A percentile compares a stretch with the other conserved stretches of the same genome.
Evolutionary conservation across 495 filamentous ascomycete species (phyloP).

Genomic region (Wilcoxina mikolae): DNA sequence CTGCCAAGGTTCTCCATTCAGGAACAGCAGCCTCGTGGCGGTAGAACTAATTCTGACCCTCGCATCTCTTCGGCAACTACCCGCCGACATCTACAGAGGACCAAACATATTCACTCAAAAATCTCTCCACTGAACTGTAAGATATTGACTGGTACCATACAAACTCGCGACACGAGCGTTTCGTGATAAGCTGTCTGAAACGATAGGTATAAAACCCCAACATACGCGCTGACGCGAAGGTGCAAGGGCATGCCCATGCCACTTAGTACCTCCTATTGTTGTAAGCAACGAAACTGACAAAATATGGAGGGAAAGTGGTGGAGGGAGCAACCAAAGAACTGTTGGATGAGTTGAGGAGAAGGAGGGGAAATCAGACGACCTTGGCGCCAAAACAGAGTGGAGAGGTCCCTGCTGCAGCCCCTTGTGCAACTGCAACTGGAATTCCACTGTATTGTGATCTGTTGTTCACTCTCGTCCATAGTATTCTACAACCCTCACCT

Average conservation of each 20-base stretch:
- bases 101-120: not conserved
- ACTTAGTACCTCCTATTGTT: too few species aligned
- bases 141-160: not conserved
- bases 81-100: not conserved
- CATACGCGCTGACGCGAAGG: too few species aligned
- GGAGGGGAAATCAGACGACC: too few species aligned
- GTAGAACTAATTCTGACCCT: not conserved
- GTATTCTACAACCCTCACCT: too few species aligned
- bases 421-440: too few species aligned
- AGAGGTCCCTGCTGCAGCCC: too few species aligned
- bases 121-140: not conserved
- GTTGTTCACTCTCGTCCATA: too few species aligned
- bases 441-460: too few species aligned
- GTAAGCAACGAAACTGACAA: too few species aligned
- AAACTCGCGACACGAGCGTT: not conserved
- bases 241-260: too few species aligned
- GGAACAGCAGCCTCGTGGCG: not conserved
- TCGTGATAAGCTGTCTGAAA: constrained; percentile 4
- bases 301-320: not conserved
- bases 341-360: not conserved
- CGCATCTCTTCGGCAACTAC: not conserved
- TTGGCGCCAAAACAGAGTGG: too few species aligned
- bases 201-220: too few species aligned
- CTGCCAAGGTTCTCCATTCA: not conserved
- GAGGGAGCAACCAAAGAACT: not conserved